Conservation (phyloP, 768 basidiomycete genomes). For the Phlebiopsis gigantea region DNA sequence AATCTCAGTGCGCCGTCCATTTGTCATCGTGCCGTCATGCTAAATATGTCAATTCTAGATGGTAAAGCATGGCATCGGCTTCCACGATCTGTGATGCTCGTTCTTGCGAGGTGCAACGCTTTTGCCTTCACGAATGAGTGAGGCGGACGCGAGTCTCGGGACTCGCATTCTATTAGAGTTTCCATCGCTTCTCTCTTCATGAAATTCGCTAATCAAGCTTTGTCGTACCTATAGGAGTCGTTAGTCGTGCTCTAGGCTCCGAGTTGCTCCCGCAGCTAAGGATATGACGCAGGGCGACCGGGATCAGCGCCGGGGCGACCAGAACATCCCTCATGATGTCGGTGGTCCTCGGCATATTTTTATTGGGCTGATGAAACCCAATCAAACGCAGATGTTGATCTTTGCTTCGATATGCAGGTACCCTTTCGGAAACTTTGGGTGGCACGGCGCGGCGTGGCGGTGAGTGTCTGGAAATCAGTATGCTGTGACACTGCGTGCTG, state of each 20-base stretch:
- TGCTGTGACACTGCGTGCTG: neutral
- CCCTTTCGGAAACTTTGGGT: neutral
- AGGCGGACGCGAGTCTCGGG: neutral
- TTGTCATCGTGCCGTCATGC: neutral
- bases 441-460: neutral
- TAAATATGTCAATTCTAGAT: neutral
- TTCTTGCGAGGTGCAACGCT: neutral
- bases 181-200: neutral
- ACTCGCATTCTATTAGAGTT: neutral
- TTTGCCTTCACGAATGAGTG: neutral
- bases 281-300: neutral
- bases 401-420: neutral
- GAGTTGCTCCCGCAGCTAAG: neutral
- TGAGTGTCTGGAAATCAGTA: neutral
- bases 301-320: neutral
- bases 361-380: neutral
- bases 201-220: neutral
- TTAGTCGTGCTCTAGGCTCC: neutral
- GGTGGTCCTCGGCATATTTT: neutral
- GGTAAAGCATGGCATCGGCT: neutral
- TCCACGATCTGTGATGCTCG: neutral
- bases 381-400: neutral
- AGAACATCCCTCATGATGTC: neutral
- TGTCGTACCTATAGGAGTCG: neutral
- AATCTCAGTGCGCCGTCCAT: neutral